A percentile compares a stretch with the other conserved stretches of the same genome.
Evolutionary conservation across 768 basidiomycete genomes (phyloP).

Genomic region (Rhizopogon vesiculosus): DNA sequence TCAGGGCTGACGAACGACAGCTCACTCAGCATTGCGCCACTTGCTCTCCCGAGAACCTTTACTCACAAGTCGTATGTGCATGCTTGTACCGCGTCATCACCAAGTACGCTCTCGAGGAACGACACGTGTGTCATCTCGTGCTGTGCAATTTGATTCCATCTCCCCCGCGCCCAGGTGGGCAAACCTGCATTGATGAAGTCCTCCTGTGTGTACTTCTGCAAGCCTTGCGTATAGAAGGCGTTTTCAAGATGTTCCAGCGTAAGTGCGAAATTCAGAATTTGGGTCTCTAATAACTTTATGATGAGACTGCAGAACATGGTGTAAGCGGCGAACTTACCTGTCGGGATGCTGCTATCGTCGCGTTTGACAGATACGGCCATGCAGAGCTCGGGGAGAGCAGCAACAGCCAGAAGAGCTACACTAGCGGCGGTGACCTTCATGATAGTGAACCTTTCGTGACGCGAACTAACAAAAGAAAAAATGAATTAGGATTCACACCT

Average conservation of each 20-base stretch:
- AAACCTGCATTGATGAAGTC: slow-evolving; percentile 35
- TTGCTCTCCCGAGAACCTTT: background rate
- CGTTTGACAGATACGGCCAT: background rate
- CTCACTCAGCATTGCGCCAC: background rate
- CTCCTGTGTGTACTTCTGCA: slow-evolving; percentile 30
- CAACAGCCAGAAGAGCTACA: background rate
- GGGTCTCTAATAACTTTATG: slow-evolving; percentile 8
- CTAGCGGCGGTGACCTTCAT: slow-evolving; percentile 3
- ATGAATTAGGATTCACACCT: background rate
- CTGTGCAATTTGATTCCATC: slow-evolving; percentile 30
- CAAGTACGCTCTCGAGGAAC: slow-evolving; percentile 26
- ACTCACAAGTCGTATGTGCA: slow-evolving; percentile 10
- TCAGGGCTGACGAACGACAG: slow-evolving; percentile 27
- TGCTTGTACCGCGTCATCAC: slow-evolving; percentile 6
- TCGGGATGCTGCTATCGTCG: background rate
- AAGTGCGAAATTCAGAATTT: slow-evolving; percentile 29
- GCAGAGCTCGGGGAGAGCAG: background rate
- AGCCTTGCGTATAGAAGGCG: slow-evolving; percentile 26
- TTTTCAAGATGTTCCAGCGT: slow-evolving; percentile 35
- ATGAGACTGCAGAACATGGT: background rate
- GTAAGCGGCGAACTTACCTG: background rate
- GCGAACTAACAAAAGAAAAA: background rate
- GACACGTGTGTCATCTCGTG: slow-evolving; percentile 42
- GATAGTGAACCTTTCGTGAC: background rate
- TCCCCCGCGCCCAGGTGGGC: slow-evolving; percentile 31